Evolutionary conservation across 495 filamentous ascomycete genomes (phyloP).

Genomic region (Tuber umbilicatum): DNA sequence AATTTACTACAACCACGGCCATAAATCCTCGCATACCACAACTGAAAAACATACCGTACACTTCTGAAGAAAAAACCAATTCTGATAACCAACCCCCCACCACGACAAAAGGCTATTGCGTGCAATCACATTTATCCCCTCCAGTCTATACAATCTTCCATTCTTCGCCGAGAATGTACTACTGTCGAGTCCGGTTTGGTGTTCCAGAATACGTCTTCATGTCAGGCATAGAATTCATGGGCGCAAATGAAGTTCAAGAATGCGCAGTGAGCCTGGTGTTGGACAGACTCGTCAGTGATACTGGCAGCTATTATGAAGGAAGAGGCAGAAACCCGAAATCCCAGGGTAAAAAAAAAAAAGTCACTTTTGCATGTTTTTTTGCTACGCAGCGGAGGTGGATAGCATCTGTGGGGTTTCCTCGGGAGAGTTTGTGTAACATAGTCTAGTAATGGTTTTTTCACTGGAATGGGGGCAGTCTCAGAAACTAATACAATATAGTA

Average conservation of each 20-base stretch:
- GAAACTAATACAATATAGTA: neutral
- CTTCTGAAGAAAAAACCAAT: neutral
- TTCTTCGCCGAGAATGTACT: slow-evolving; percentile 34
- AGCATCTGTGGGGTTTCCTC: slow-evolving; percentile 14
- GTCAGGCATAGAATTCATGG: slow-evolving; percentile 31
- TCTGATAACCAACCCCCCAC: neutral
- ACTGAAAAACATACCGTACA: neutral
- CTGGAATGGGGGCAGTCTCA: neutral
- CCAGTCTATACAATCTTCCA: slow-evolving; percentile 29
- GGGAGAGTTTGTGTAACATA: too few relatives aligned
- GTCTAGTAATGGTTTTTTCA: slow-evolving; percentile 19
- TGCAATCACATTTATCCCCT: slow-evolving; percentile 23
- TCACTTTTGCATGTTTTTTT: slow-evolving; percentile 10
- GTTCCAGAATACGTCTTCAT: slow-evolving; percentile 34
- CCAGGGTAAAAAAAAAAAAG: neutral
- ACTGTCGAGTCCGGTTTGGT: slow-evolving; percentile 28
- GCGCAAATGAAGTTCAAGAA: slow-evolving; percentile 32
- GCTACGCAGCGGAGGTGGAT: slow-evolving; percentile 16
- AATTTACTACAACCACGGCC: neutral
- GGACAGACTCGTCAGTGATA: slow-evolving; percentile 30
- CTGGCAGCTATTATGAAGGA: slow-evolving; percentile 31
- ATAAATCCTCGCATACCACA: neutral
- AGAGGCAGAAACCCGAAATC: neutral
- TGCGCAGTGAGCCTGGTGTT: slow-evolving; percentile 31
- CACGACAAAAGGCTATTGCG: slow-evolving; percentile 24